Conservation (phyloP, 2,329 filamentous ascomycete genomes). For the Macroventuria anomochaeta region DNA sequence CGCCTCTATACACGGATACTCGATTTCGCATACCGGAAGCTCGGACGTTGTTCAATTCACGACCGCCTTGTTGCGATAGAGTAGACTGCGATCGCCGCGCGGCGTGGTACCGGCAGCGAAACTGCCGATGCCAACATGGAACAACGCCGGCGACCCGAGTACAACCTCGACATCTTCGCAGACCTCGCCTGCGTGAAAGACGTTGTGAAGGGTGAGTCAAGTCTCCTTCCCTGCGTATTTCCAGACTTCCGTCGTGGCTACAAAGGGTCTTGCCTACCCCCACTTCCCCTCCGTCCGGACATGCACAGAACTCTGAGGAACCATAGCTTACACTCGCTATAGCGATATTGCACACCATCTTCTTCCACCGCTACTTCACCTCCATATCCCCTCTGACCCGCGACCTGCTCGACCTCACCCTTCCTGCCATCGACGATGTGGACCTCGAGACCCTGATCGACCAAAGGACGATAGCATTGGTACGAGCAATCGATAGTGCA, state of each 20-base stretch:
- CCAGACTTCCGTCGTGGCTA: constrained; percentile 12
- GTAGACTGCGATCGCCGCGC: constrained; percentile 11
- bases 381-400: constrained; percentile 80
- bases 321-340: constrained; percentile 19
- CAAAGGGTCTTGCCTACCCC: not conserved
- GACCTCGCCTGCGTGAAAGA: constrained; percentile 90
- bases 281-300: constrained; percentile 10
- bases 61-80: constrained; percentile 1
- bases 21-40: not conserved
- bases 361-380: constrained; percentile 98
- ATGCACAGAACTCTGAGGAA: constrained; percentile 6
- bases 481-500: constrained; percentile 74
- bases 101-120: constrained; percentile 15
- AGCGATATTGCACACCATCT: constrained; percentile 96
- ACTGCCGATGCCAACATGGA: constrained; percentile 60
- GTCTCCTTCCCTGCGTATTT: constrained; percentile 12
- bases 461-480: constrained; percentile 78
- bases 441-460: constrained; percentile 95
- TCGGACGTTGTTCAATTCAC: not conserved
- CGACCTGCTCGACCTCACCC: constrained; percentile 87
- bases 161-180: constrained; percentile 91
- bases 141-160: constrained; percentile 76
- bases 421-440: constrained; percentile 87
- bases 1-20: constrained; percentile 20
- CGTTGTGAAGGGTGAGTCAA: constrained; percentile 78